These are phyloP conservation scores for Cicer yamashitae DNA, from an alignment of 306 rosid species.

Conservation along the genomic window DNA sequence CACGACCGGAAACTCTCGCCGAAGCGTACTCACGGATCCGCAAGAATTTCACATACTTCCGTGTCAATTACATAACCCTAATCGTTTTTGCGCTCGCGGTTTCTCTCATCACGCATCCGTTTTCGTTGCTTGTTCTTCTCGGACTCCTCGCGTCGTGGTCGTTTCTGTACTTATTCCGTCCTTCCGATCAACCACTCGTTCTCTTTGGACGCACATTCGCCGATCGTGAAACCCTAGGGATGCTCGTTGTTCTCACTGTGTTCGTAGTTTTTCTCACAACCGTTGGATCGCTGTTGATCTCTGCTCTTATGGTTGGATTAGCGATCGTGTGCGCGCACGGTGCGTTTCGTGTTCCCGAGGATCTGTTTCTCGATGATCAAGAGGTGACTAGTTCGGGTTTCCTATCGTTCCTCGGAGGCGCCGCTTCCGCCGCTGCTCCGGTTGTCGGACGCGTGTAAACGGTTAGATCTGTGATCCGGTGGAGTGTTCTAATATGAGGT, in stretches of 20 bases:
- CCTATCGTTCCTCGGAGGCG: conserved; percentile 87
- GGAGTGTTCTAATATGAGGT: conserved; percentile 47
- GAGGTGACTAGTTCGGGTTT: conserved; percentile 78
- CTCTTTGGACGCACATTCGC: conserved; percentile 79
- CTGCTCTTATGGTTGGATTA: conserved; percentile 77
- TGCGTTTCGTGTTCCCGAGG: conserved; percentile 90
- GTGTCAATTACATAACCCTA: conserved; percentile 80
- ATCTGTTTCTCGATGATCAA: conserved; percentile 86
- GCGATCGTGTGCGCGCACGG: conserved; percentile 77
- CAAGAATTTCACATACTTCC: conserved; percentile 80
- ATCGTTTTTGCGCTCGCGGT: conserved; percentile 66
- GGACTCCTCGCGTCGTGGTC: conserved; percentile 84
- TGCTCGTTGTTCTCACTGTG: conserved; percentile 65
- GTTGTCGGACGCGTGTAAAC: conserved; percentile 64
- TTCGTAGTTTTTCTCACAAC: conserved; percentile 79
- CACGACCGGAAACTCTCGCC: conserved; percentile 74
- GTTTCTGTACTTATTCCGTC: conserved; percentile 79
- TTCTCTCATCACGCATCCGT: conserved; percentile 83
- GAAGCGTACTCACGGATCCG: conserved; percentile 97
- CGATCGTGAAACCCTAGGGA: conserved; percentile 76
- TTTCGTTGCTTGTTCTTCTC: conserved; percentile 79
- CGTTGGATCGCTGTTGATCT: conserved; percentile 91
- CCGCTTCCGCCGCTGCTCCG: conserved; percentile 74
- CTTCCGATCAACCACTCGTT: conserved; percentile 84
- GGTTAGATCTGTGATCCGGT: conserved; percentile 38